Evolutionary conservation across 2,329 filamentous ascomycete species (phyloP).

Genomic region (Calycina herbarum): DNA sequence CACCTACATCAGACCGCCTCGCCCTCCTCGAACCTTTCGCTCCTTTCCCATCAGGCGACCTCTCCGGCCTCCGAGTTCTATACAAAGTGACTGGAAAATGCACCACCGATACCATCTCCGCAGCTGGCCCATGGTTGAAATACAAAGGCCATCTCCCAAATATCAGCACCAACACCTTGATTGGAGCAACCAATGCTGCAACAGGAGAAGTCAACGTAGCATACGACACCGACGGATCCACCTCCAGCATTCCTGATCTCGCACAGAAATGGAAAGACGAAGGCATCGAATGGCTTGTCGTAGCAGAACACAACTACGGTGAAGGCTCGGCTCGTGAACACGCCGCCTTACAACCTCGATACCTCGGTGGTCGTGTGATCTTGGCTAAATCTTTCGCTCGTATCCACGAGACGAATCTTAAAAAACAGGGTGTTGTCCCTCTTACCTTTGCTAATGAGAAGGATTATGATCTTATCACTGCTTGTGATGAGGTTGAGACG

Average conservation of each 20-base stretch:
- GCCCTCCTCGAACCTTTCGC: conserved; percentile 89
- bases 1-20: conserved; percentile 84
- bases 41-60: conserved; percentile 75
- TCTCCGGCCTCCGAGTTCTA: conserved; percentile 77
- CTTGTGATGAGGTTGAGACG: conserved; percentile 81
- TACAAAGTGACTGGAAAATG: conserved; percentile 98
- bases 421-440: conserved; percentile 96
- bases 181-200: conserved; percentile 88
- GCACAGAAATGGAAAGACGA: conserved; percentile 78
- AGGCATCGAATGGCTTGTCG: conserved; percentile 82
- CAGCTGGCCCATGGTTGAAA: conserved; percentile 95
- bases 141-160: conserved; percentile 99
- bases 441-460: conserved; percentile 85
- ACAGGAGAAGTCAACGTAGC: conserved; percentile 92
- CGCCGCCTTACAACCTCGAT: conserved; percentile 86
- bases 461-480: conserved; percentile 82
- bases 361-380: conserved; percentile 81
- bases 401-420: conserved; percentile 93
- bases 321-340: conserved; percentile 89
- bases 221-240: conserved; percentile 78
- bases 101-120: conserved; percentile 98
- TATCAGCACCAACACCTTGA: conserved; percentile 95
- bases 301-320: conserved; percentile 97
- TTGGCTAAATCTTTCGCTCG: conserved; percentile 85
- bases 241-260: conserved; percentile 81